These are phyloP conservation scores for Durusdinium trenchii DNA, from an alignment of 73 alveolate genomes.

Conservation along the genomic window DNA sequence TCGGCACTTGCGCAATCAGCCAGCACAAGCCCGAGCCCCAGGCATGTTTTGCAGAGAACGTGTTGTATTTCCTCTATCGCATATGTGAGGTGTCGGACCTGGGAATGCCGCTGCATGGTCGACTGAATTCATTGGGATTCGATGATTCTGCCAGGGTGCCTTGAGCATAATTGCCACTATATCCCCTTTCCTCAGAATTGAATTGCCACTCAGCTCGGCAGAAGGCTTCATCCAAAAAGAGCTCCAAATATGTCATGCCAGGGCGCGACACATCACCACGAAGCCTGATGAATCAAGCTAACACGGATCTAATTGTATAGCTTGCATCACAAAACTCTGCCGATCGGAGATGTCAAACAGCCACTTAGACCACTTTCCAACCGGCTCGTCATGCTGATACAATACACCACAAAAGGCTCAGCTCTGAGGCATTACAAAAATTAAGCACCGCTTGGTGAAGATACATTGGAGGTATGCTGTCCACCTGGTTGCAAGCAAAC, in stretches of 20 bases:
- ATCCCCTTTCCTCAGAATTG: constrained; percentile 58
- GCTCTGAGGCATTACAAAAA: too few species aligned
- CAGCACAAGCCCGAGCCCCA: not conserved
- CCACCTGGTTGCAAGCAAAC: too few species aligned
- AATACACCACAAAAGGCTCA: too few species aligned
- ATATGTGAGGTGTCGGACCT: constrained; percentile 77
- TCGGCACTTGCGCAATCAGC: too few species aligned
- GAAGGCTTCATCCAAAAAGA: not conserved
- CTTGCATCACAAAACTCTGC: too few species aligned
- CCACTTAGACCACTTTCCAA: too few species aligned
- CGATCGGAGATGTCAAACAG: too few species aligned
- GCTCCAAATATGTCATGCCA: not conserved
- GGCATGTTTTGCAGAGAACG: constrained; percentile 6
- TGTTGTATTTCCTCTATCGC: constrained; percentile 74
- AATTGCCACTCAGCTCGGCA: not conserved
- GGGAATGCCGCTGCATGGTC: not conserved
- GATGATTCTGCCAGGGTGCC: not conserved
- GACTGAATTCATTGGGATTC: not conserved
- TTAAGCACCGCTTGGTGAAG: too few species aligned
- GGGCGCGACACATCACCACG: constrained; percentile 79
- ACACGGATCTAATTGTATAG: too few species aligned
- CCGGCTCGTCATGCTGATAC: too few species aligned
- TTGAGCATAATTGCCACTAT: constrained; percentile 82
- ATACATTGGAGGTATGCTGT: too few species aligned
- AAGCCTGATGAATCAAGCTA: too few species aligned